A percentile compares a stretch with the other conserved stretches of the same genome.
These are phyloP conservation scores for Stemphylium vesicarium DNA, from an alignment of 2,329 filamentous ascomycete species.

Conservation along the genomic window DNA sequence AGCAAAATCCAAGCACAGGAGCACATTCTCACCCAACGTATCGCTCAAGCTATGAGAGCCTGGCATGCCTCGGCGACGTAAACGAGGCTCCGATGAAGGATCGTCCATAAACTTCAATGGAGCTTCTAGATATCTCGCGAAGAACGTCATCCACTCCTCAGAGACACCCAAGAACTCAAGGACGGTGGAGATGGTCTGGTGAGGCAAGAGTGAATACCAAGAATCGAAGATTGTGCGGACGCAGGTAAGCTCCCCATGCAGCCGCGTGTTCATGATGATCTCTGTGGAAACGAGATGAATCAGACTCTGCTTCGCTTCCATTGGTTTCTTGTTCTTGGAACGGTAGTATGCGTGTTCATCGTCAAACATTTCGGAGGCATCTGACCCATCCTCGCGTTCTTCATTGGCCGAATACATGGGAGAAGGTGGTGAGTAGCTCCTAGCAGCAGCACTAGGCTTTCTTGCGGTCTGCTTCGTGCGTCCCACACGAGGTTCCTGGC, in stretches of 20 bases:
- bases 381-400: background rate
- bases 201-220: constrained; percentile 49
- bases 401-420: background rate
- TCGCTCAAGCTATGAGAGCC: constrained; percentile 57
- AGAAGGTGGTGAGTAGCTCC: background rate
- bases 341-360: background rate
- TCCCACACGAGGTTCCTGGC: background rate
- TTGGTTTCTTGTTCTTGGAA: constrained; percentile 29
- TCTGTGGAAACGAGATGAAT: constrained; percentile 42
- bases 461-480: background rate
- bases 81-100: constrained; percentile 43
- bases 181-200: constrained; percentile 53
- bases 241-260: constrained; percentile 39
- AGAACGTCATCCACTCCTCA: constrained; percentile 53
- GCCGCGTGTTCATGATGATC: constrained; percentile 38
- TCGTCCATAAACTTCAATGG: constrained; percentile 54
- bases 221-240: constrained; percentile 42
- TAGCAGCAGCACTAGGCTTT: background rate
- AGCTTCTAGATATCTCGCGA: constrained; percentile 54
- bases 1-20: constrained; percentile 57
- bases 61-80: constrained; percentile 54
- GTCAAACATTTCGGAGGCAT: background rate
- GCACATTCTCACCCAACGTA: constrained; percentile 55
- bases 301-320: constrained; percentile 39
- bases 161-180: constrained; percentile 56